Evolutionary conservation across 1,284 basidiomycete genomes (phyloP).

Genomic region (Trametes versicolor): DNA sequence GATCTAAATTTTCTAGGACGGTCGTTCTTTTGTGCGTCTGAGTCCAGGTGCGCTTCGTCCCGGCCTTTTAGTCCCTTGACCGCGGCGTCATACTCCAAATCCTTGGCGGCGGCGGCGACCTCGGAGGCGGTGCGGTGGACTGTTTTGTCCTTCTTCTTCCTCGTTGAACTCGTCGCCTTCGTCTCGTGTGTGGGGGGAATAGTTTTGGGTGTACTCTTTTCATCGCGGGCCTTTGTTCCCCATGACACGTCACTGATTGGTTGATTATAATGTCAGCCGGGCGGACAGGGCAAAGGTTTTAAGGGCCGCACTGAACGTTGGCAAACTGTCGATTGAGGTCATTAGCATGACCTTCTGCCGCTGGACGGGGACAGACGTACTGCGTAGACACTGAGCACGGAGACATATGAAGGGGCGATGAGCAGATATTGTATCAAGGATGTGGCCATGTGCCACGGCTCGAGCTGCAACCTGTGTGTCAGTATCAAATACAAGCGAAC

Average conservation of each 20-base stretch:
- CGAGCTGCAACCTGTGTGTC: conserved; percentile 60
- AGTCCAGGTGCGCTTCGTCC: conserved; percentile 70
- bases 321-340: conserved; percentile 63
- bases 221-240: conserved; percentile 94
- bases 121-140: no score
- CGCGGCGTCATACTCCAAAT: conserved; percentile 87
- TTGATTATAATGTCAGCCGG: conserved; percentile 67
- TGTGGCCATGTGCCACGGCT: conserved; percentile 94
- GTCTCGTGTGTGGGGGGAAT: no score
- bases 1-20: conserved; percentile 91
- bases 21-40: conserved; percentile 84
- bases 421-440: conserved; percentile 93
- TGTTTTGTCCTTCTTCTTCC: no score
- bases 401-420: conserved; percentile 90
- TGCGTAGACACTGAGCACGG: conserved; percentile 90
- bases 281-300: background rate
- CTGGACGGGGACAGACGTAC: conserved; percentile 54
- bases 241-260: conserved; percentile 80
- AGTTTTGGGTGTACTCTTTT: conserved; percentile 55
- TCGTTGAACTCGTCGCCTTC: no score
- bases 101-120: conserved; percentile 76
- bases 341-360: conserved; percentile 26
- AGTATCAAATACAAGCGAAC: conserved; percentile 2
- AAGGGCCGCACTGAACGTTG: conserved; percentile 75
- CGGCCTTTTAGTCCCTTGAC: conserved; percentile 83